phyloP scores from a whole-genome alignment of 768 basidiomycete species.

The Lactarius deliciosus region DNA sequence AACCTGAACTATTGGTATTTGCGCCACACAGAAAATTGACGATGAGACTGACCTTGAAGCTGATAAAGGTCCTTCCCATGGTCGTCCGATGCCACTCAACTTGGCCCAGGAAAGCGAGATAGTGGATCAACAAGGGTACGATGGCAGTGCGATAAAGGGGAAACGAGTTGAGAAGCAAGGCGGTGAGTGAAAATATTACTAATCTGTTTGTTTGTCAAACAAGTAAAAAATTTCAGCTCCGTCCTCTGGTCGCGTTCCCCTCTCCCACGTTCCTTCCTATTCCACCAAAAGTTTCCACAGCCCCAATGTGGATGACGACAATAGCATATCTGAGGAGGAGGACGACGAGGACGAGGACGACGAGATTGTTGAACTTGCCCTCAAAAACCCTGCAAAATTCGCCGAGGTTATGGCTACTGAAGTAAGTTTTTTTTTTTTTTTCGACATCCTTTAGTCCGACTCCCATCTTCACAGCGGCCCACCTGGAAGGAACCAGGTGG shows the following conservation, averaged over 20 bases:
- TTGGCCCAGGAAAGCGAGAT: too few species aligned
- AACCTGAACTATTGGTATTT: too few species aligned
- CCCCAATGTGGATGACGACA: neutral
- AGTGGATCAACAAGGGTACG: too few species aligned
- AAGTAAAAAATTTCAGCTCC: neutral
- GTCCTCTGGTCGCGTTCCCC: neutral
- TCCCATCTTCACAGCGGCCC: too few species aligned
- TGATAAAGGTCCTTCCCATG: too few species aligned
- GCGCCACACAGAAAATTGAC: too few species aligned
- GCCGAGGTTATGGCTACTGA: neutral
- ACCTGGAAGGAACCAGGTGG: too few species aligned
- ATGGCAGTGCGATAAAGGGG: too few species aligned
- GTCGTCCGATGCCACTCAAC: too few species aligned
- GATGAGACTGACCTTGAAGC: too few species aligned
- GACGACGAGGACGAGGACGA: neutral
- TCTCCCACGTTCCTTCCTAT: neutral
- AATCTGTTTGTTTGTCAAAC: neutral
- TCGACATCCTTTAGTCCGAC: neutral
- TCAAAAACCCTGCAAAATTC: neutral
- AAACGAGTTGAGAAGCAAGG: too few species aligned
- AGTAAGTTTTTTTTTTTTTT: neutral
- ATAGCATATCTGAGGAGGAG: neutral
- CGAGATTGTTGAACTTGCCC: neutral
- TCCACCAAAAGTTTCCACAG: neutral
- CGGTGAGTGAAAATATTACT: too few species aligned